Conservation (phyloP, 1,284 basidiomycete genomes). For the Austroboletus niveus region DNA sequence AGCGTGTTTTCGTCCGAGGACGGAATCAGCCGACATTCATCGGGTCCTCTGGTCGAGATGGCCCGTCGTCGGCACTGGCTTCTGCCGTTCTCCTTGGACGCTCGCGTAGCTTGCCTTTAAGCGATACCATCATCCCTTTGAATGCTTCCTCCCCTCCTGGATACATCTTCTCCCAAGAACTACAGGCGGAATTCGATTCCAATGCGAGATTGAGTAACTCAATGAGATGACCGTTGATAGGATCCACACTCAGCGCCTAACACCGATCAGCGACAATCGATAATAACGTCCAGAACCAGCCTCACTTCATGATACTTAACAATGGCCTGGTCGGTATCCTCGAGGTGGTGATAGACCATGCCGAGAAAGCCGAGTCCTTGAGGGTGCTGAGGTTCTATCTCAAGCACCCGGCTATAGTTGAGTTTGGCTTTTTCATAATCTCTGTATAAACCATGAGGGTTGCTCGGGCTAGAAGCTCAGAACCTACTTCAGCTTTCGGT, state of each 20-base stretch:
- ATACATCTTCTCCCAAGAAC: constrained; percentile 30
- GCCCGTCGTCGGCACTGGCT: constrained; percentile 12
- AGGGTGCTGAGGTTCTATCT: constrained; percentile 77
- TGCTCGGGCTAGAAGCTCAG: neutral
- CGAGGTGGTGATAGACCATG: constrained; percentile 75
- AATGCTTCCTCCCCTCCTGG: constrained; percentile 38
- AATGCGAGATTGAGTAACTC: constrained; percentile 85
- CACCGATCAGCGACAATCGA: constrained; percentile 10
- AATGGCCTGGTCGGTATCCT: constrained; percentile 76
- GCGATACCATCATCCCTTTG: constrained; percentile 32
- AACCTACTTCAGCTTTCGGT: constrained; percentile 72
- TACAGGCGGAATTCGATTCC: constrained; percentile 45
- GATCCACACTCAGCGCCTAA: constrained; percentile 80
- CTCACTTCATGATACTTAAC: constrained; percentile 84
- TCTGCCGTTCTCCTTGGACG: constrained; percentile 22
- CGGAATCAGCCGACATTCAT: constrained; percentile 32
- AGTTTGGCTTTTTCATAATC: constrained; percentile 66
- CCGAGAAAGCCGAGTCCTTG: constrained; percentile 82
- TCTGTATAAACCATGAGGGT: constrained; percentile 38
- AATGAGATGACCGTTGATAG: constrained; percentile 83
- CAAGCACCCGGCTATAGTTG: constrained; percentile 74
- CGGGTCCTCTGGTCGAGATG: constrained; percentile 26
- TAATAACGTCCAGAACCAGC: neutral
- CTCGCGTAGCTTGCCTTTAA: constrained; percentile 37
- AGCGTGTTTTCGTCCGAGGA: constrained; percentile 16